These are phyloP conservation scores for Buddleja alternifolia DNA, from an alignment of 257 asterid species.

Conservation along the genomic window DNA sequence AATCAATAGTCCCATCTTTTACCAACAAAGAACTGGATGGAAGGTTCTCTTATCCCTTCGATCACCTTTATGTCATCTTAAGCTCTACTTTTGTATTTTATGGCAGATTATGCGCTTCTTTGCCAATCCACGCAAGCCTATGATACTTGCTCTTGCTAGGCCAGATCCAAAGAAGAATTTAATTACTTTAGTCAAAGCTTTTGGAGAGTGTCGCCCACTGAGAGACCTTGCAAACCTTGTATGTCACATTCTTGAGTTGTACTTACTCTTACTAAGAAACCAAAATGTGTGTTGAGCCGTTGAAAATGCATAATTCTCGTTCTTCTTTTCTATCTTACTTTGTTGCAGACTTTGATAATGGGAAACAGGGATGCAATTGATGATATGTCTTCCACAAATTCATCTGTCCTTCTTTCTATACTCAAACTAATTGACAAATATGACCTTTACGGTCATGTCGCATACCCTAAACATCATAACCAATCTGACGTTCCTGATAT, in stretches of 20 bases:
- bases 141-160: conserved; percentile 91
- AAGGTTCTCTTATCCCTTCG: conserved; percentile 21
- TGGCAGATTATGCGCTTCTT: conserved; percentile 83
- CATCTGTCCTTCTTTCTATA: conserved; percentile 77
- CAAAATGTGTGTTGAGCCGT: conserved; percentile 13
- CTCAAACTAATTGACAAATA: conserved; percentile 75
- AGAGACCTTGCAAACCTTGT: conserved; percentile 86
- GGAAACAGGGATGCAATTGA: conserved; percentile 83
- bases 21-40: neutral
- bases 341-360: conserved; percentile 75
- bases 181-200: conserved; percentile 80
- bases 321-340: conserved; percentile 22
- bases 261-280: conserved; percentile 16
- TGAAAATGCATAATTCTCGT: conserved; percentile 15
- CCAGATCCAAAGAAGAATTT: conserved; percentile 90
- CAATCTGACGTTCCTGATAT: conserved; percentile 82
- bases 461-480: conserved; percentile 85
- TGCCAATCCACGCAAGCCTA: conserved; percentile 83
- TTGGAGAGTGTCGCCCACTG: conserved; percentile 77
- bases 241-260: conserved; percentile 32
- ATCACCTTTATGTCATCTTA: conserved; percentile 4
- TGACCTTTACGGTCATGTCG: conserved; percentile 82
- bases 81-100: neutral
- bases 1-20: neutral
- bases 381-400: conserved; percentile 75